Evolutionary conservation across 1,284 basidiomycete species (phyloP), one percentile per base, ranked within the genome.

Genomic region (Austroboletus niveus): DNA sequence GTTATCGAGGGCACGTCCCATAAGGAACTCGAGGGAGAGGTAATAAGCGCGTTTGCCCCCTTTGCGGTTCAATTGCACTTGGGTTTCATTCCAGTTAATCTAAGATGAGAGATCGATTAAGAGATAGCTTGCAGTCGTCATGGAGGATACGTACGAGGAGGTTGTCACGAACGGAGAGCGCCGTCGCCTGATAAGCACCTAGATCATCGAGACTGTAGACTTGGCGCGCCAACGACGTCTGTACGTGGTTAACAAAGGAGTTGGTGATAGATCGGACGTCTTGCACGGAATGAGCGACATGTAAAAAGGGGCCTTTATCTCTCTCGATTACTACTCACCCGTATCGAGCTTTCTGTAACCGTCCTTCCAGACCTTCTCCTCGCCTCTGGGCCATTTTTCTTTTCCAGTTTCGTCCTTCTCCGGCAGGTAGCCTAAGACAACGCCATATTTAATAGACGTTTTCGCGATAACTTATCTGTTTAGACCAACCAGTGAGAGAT

Each of bases 1-100:
- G 60, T 93, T 93, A 65, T 96, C 94, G 52, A 95, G 82, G 2
- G 90, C 88, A 47, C 92, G 82, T 42, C 92, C 92, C 86, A 94
- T 90, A 60, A 94, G 73, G 71, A 92, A 95, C 71, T 97, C 94
- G 51, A 96, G 82, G 32, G 86, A 89, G 49, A 89, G 81, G 70
- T 96, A 96, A 76, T 96, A 97, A 12, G 93, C 89, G 57, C 89
- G 79, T 69, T 89, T 90, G 12, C 84, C 85, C n/a, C 76, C 75
- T 62, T 84, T 87, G 54, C 84, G 79, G 40, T 84, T 87, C 68
- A 84, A 80, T 54, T 81, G 73, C 49, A 84, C 63, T 61, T 89
- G 87, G 5, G 88, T 92, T 42, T 83, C 78, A 59, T 90, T 91
- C 89, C 89, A 92, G 64, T 89, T 89, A 55, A 85, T 71, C 85